Evolutionary conservation across 73 alveolate genomes (phyloP).

Genomic region (Strombidium stylifer): DNA sequence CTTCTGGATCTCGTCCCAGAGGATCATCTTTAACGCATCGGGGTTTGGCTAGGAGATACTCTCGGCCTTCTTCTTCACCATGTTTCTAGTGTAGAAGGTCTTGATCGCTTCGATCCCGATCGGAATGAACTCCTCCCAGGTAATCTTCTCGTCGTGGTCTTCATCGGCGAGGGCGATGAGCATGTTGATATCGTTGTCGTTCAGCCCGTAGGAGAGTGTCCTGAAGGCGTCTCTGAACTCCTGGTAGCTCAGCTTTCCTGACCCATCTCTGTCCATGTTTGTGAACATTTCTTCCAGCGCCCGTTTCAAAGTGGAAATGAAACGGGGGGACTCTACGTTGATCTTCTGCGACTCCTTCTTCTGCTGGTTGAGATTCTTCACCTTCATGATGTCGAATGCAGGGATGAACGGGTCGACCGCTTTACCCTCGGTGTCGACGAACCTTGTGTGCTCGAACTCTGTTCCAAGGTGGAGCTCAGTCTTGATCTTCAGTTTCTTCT

Average conservation of each 20-base stretch:
- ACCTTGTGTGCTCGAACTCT: conserved; percentile 60
- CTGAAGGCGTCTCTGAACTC: conserved; percentile 61
- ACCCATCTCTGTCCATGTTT: conserved; percentile 25
- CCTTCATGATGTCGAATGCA: conserved; percentile 42
- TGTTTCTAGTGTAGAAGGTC: conserved; percentile 44
- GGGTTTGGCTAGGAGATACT: conserved; percentile 16
- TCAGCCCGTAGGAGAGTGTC: conserved; percentile 48
- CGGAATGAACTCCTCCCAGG: conserved; percentile 50
- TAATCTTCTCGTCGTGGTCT: conserved; percentile 30
- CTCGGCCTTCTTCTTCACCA: conserved; percentile 11
- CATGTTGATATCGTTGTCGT: conserved; percentile 45
- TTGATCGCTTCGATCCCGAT: conserved; percentile 45
- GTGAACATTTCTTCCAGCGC: conserved; percentile 51
- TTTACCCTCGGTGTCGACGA: conserved; percentile 52
- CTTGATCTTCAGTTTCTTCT: conserved; percentile 52
- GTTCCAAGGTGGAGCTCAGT: conserved; percentile 53
- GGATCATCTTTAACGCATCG: conserved; percentile 30
- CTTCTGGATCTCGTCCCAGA: conserved; percentile 33
- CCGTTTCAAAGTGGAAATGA: conserved; percentile 13
- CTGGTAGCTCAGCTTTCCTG: conserved; percentile 38
- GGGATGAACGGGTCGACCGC: conserved; percentile 50
- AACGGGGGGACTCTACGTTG: conserved; percentile 44
- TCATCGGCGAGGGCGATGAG: conserved; percentile 47
- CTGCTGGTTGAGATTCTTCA: conserved; percentile 32
- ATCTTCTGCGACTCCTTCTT: conserved; percentile 39